Base-by-base conservation (phyloP, 1,284 basidiomycete species). In the Xerocomus amazonicus region DNA sequence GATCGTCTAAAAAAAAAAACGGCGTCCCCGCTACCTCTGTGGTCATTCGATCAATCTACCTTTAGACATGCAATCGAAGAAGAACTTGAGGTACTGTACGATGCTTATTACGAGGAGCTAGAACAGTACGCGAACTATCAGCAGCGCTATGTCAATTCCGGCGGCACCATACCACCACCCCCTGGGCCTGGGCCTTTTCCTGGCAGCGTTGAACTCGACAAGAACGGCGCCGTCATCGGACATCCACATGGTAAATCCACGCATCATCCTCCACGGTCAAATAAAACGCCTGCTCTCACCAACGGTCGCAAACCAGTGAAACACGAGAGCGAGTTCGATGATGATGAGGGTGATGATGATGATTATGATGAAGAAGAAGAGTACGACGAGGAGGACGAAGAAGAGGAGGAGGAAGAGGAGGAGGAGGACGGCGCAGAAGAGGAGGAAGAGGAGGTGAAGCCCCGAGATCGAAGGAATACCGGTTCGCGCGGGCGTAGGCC, bases 61-160 rank as follows among this genome's bases (percentile, higher is more conserved):
- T 46, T 65, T 66, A 92, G 91, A 60, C 85, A 88, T 75, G 94
- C 95, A 61, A 98, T 99, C 75, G 97, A 98, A 79, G 91, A 93
- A 75, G 96, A 99, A 79, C 86, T 99, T 70, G 92, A 97, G 78
- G 91, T 94, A 76, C 86, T 98, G 73, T 98, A 99, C 80, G 93
- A 97, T 79, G 92, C 93, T 76, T 99, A 99, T 82, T 98, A 98
- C 81, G 92, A 97, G 71, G 95, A 98, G 79, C 87, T 99, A 75
- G 92, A 97, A 80, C 87, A 90, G 76, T 98, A 98, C 80, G 95
- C 94, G 71, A 89, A 92, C 73, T 91, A 95, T 74, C 92, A 97
- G 79, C 88, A 93, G 80, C 90, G 87, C 71, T 93, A 92, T 73
- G 87, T 89, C 62, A 85, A 83, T 59, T 89, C 87, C 61, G 88